Base-by-base conservation (phyloP, 768 basidiomycete genomes). In the Auricularia sp. region DNA sequence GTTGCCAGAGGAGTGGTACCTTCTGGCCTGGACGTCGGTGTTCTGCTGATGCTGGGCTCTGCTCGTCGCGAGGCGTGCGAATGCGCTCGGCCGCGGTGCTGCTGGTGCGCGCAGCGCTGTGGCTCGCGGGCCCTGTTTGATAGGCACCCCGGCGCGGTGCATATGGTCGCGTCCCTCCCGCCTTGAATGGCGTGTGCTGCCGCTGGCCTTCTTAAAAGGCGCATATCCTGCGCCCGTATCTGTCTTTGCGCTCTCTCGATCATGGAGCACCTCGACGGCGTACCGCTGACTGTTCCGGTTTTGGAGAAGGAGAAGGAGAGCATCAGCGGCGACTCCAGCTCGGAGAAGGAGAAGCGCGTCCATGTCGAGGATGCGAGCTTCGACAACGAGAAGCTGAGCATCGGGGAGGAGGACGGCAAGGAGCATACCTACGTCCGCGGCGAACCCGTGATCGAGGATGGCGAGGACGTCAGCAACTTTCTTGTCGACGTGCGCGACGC, bases 401-500 rank as follows among this genome's bases (percentile, higher is more conserved):
- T 18, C 18, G 18, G 47, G 6, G 47, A 18, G 8, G 39, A 42
- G 12, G 39, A 7, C 1, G 39, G 39, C 29, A 29, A 29, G 12
- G 39, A 14, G 39, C 39, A 42, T 18, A 51, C 47, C 6, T 51
- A 51, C 51, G 60, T 68, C 21, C 12, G 63, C 39, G 64, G 64
- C 8, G 67, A 67, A 60, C 65, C 65, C 14, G 62, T 69, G 23
- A 66, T 69, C 35, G 54, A 29, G 16, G 62, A 62, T 16, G 68
- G 68, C 16, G 62, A 56, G 36, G 68, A 69, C 56, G 67, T 69
- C 39, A 67, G 66, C 23, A 66, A 66, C 47, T 36, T 84, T 78
- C 67, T 80, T 21, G 77, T 85, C 65, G 84, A 85, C 69, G 53
- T 80, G 29, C 77, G 84, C 29, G 85, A 87, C 71, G 84, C 85